Conservation (phyloP, 176 grass and related monocot genomes). For the Carex cristatella region DNA sequence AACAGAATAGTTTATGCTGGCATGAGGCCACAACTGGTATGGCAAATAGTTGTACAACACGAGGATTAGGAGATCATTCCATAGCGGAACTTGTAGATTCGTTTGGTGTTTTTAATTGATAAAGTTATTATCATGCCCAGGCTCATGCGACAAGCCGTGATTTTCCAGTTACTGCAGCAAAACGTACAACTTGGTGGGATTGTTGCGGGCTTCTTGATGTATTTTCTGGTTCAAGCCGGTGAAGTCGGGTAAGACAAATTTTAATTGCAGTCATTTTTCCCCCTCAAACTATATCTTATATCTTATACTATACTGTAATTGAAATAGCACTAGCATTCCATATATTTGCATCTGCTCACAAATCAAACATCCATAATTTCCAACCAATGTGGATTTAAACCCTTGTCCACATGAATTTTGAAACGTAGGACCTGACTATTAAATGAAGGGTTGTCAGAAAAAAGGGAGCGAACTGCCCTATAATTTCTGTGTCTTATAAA, state of each 20-base stretch:
- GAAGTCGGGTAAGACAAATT: slow-evolving; percentile 44
- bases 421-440: background rate
- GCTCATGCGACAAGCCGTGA: slow-evolving; percentile 27
- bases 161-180: slow-evolving; percentile 24
- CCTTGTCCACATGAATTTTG: background rate
- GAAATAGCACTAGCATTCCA: background rate
- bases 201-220: slow-evolving; percentile 71
- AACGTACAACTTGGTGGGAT: slow-evolving; percentile 68
- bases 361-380: background rate
- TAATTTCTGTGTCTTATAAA: background rate
- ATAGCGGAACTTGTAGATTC: background rate
- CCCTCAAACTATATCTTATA: background rate
- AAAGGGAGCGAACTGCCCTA: background rate
- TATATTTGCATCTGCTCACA: background rate
- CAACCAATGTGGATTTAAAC: background rate
- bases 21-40: background rate
- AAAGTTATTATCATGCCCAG: slow-evolving; percentile 17
- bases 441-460: background rate
- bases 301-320: background rate
- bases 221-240: slow-evolving; percentile 45
- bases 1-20: background rate
- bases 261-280: background rate
- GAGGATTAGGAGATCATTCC: background rate
- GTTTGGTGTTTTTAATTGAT: slow-evolving; percentile 21
- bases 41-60: background rate